Evolutionary conservation across 768 basidiomycete genomes (phyloP), one percentile per base, ranked within the genome.

Genomic region (Mycena chlorophos): DNA sequence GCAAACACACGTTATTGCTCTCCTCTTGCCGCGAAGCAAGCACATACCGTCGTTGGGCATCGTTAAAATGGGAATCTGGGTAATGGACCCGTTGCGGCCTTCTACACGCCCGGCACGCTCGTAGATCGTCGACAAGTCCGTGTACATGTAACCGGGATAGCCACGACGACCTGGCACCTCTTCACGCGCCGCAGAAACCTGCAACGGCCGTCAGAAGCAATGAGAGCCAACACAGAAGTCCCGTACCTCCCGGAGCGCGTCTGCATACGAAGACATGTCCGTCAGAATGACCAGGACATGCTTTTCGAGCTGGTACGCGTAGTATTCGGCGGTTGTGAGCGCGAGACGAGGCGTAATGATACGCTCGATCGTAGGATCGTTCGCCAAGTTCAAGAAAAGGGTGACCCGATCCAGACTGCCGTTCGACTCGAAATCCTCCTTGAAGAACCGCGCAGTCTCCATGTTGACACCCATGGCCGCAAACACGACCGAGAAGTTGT

Each of bases 381-480:
- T 98, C 37, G 97, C 97, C 69, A 98, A 76, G 77, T 99, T 99
- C 70, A 99, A 81, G 87, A 99, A 99, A 51, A 99, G 80, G 5
- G 97, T 98, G 52, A 97, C 94, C 64, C 97, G 89, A 75, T 98
- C 94, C 58, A 98, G 82, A 79, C 88, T 91, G 51, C 97, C 97
- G 69, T 97, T 98, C 66, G 97, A 96, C 74, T 98, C 95, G 70
- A 98, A 98, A 78, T 99, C 97, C 70, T 95, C 91, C 74, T 96
- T 95, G 89, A 99, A 99, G 82, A 97, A 99, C 51, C 96, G 87
- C 46, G 97, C 97, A 5, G 97, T 98, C 74, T 99, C 97, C 94
- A 97, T 97, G 78, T 99, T 99, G 56, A 96, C 97, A 83, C 97
- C 97, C 97, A 99, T 98, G 37, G 97, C 97, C 54, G 95, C 97